Base-by-base conservation (phyloP, 2,329 filamentous ascomycete genomes). In the Fusarium sp. region DNA sequence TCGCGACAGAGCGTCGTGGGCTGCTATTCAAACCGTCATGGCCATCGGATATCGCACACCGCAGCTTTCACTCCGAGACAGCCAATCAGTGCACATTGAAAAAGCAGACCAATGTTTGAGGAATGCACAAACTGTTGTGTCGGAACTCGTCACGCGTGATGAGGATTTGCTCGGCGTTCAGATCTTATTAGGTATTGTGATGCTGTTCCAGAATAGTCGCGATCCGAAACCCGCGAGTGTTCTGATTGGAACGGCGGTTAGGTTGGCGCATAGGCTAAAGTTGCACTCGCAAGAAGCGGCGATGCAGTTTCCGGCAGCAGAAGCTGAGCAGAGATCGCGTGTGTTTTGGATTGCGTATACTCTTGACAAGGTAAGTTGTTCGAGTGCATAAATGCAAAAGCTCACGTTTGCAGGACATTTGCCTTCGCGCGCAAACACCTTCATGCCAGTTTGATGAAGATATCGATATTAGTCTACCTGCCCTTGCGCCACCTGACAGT, bases 291-390 rank as follows among this genome's bases (percentile, higher is more conserved):
- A 78, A 22, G 65, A 76, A 3, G 65, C 76, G 0, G 61, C 73
- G 1, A 62, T 73, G 15, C 59, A 63, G 0, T 79, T 79, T 17
- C 55, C 80, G 1, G 69, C 77, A 0, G 78, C 79, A 0, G 78
- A 82, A 7, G 76, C 76, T 4, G 75, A 78, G n/a, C 81, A 83
- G 35, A 73, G 82, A 31, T 75, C 76, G 5, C 75, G 82, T 0
- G 75, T 84, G 4, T 84, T 84, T 46, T 84, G 83, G 83, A 78
- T 84, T 12, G 80, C 81, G 5, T 84, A 84, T 41, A 73, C 72
- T 7, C 71, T 84, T 9, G 83, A 84, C 58, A 84, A 84, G 75
- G 82, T 83, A 57, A 58, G 18, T 31, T 10, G 12, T 3, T 1
- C 4, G 2, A 3, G 7, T 1, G 8, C 3, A 5, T 15, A 12